phyloP scores from a whole-genome alignment of 768 basidiomycete genomes.

The Hypsizygus marmoreus region DNA sequence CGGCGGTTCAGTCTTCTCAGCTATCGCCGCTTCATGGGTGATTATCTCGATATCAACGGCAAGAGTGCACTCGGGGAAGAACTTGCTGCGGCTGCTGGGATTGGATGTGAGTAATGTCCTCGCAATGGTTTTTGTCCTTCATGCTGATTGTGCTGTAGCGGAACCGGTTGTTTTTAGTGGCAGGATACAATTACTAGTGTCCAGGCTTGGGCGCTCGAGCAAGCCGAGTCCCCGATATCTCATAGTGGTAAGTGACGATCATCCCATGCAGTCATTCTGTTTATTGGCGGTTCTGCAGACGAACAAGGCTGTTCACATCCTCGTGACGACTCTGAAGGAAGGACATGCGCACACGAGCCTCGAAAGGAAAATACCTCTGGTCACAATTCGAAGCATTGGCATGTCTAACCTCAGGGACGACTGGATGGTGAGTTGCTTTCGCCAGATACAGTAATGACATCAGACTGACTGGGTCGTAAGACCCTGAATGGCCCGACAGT shows the following conservation, averaged over 20 bases:
- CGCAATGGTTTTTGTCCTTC: not conserved
- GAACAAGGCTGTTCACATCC: slow-evolving; percentile 81
- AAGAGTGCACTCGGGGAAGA: slow-evolving; percentile 77
- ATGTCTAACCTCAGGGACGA: slow-evolving; percentile 93
- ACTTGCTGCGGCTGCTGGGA: slow-evolving; percentile 67
- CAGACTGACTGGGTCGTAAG: slow-evolving; percentile 37
- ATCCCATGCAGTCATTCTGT: not conserved
- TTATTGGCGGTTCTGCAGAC: slow-evolving; percentile 49
- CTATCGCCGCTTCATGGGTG: slow-evolving; percentile 93
- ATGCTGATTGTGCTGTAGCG: slow-evolving; percentile 33
- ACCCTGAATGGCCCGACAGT: slow-evolving; percentile 74
- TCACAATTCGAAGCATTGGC: slow-evolving; percentile 83
- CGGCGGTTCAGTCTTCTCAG: slow-evolving; percentile 91
- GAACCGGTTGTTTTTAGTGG: slow-evolving; percentile 87
- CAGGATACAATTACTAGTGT: slow-evolving; percentile 78
- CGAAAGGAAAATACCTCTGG: slow-evolving; percentile 88
- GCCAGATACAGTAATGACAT: too few species aligned
- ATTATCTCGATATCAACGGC: slow-evolving; percentile 91
- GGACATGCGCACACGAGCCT: slow-evolving; percentile 58
- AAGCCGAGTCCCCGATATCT: slow-evolving; percentile 91
- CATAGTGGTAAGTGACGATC: slow-evolving; percentile 65
- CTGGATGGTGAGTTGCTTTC: slow-evolving; percentile 75
- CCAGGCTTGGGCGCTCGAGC: slow-evolving; percentile 84
- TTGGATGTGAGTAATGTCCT: slow-evolving; percentile 58
- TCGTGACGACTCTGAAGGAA: slow-evolving; percentile 60